These are phyloP conservation scores for Mycena indigotica DNA, from an alignment of 768 basidiomycete species.

Conservation along the genomic window DNA sequence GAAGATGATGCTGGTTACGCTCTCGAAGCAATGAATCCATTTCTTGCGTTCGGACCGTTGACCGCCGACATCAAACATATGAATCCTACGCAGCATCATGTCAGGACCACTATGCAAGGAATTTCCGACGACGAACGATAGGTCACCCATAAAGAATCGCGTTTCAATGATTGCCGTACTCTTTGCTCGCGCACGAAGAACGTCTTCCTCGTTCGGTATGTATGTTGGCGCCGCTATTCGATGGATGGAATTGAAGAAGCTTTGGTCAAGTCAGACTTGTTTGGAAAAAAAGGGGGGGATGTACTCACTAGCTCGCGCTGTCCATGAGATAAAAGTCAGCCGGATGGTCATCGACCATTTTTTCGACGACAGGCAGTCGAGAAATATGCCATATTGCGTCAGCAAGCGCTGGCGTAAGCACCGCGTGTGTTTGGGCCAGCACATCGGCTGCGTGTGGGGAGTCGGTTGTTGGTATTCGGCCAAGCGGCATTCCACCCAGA, in stretches of 20 bases:
- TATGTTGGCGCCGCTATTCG: conserved; percentile 63
- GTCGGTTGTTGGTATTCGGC: neutral
- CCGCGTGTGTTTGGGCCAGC: conserved; percentile 45
- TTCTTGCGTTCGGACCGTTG: conserved; percentile 44
- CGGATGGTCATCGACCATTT: conserved; percentile 32
- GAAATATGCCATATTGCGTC: conserved; percentile 52
- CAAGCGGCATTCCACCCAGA: neutral
- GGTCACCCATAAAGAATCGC: conserved; percentile 56
- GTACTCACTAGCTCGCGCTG: conserved; percentile 28
- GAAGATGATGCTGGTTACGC: conserved; percentile 58
- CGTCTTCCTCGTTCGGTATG: conserved; percentile 75
- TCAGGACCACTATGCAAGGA: conserved; percentile 32
- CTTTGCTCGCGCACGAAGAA: conserved; percentile 75
- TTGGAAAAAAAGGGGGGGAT: conserved; percentile 14
- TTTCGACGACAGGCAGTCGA: conserved; percentile 45
- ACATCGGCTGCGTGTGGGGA: conserved; percentile 3
- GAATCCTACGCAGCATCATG: conserved; percentile 61
- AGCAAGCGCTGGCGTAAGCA: conserved; percentile 46
- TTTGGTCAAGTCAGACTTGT: neutral
- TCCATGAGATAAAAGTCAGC: conserved; percentile 81
- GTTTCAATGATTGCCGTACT: conserved; percentile 83
- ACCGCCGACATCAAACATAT: conserved; percentile 70
- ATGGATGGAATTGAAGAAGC: conserved; percentile 69
- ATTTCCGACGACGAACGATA: neutral
- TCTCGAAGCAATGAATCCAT: conserved; percentile 5